Conservation (phyloP, 345 rosid species). For the Lumnitzera racemosa region DNA sequence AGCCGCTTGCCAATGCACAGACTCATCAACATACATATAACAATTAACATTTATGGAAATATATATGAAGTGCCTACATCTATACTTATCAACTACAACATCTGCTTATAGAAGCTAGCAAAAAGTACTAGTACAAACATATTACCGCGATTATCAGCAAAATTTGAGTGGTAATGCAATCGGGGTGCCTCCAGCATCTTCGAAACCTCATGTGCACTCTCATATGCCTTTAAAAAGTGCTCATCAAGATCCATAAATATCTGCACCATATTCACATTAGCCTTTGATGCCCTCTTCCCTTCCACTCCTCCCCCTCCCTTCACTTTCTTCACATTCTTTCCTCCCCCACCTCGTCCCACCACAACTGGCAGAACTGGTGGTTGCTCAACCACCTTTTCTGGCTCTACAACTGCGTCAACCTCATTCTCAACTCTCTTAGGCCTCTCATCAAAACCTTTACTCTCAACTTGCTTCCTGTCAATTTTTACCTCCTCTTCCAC, state of each 20-base stretch:
- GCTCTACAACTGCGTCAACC: slow-evolving; percentile 6
- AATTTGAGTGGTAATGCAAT: slow-evolving; percentile 97
- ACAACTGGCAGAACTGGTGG: slow-evolving; percentile 9
- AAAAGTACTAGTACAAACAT: neutral
- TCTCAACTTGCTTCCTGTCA: slow-evolving; percentile 22
- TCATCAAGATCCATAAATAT: slow-evolving; percentile 73
- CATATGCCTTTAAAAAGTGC: slow-evolving; percentile 79
- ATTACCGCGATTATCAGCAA: slow-evolving; percentile 88
- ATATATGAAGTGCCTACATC: too few relatives aligned
- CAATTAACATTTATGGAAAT: too few relatives aligned
- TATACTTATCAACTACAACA: too few relatives aligned
- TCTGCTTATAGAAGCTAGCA: too few relatives aligned
- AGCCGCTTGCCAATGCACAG: too few relatives aligned
- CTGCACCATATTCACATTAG: slow-evolving; percentile 30
- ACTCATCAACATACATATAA: too few relatives aligned
- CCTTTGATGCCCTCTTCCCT: slow-evolving; percentile 30
- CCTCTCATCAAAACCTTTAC: slow-evolving; percentile 29
- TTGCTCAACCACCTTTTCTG: slow-evolving; percentile 8
- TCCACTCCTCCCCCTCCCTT: slow-evolving; percentile 22
- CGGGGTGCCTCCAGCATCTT: slow-evolving; percentile 94
- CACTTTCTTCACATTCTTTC: slow-evolving; percentile 31
- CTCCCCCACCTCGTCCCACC: neutral
- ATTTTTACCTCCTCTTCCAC: slow-evolving; percentile 26
- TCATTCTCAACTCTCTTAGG: slow-evolving; percentile 25
- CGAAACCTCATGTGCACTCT: slow-evolving; percentile 88